Evolutionary conservation across 192 early-diverging fungal species (phyloP).

Genomic region (Coemansia sp.): DNA sequence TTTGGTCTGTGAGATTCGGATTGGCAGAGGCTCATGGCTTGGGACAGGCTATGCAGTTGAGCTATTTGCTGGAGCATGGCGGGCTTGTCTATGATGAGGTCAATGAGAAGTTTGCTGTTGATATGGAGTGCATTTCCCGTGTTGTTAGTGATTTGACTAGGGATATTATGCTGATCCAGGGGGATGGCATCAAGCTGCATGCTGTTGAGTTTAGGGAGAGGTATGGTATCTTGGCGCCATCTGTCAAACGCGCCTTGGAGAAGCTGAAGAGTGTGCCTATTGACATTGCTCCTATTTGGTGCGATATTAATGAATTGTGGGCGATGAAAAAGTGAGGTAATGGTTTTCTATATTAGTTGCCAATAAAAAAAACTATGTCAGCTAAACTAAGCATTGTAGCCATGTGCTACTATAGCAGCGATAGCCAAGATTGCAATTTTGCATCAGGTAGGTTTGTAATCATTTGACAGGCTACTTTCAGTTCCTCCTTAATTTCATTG

Average conservation of each 20-base stretch:
- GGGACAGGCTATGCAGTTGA: constrained; percentile 74
- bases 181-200: constrained; percentile 65
- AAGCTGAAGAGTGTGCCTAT: constrained; percentile 58
- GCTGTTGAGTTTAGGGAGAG: constrained; percentile 62
- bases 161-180: constrained; percentile 72
- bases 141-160: constrained; percentile 65
- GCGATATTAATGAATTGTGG: constrained; percentile 35
- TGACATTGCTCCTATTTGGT: constrained; percentile 54
- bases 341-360: too few relatives aligned
- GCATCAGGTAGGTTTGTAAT: too few relatives aligned
- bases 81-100: constrained; percentile 59
- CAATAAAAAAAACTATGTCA: too few relatives aligned
- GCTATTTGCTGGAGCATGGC: constrained; percentile 68
- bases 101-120: constrained; percentile 59
- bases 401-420: too few relatives aligned
- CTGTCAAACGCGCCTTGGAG: constrained; percentile 60
- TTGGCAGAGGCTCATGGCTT: constrained; percentile 70
- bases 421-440: too few relatives aligned
- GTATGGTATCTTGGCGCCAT: constrained; percentile 58
- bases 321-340: background rate
- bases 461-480: too few relatives aligned
- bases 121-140: constrained; percentile 60
- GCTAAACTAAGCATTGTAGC: too few relatives aligned
- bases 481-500: too few relatives aligned
- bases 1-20: constrained; percentile 73